These are phyloP conservation scores for Leccinum olivaceopallidum DNA, from an alignment of 768 basidiomycete species.

Conservation along the genomic window DNA sequence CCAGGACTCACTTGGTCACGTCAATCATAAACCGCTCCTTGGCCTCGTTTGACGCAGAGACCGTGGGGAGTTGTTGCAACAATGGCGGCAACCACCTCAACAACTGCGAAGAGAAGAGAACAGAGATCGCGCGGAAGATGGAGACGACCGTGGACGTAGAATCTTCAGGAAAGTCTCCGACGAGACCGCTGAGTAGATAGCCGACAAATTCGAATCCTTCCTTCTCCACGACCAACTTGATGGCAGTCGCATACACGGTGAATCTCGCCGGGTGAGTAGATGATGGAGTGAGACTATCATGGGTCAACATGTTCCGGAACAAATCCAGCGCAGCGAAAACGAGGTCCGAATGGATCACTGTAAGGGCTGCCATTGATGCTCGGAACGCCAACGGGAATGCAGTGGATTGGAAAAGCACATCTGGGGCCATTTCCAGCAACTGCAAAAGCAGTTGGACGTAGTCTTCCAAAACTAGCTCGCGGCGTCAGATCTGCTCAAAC, in stretches of 20 bases:
- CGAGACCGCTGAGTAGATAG: conserved; percentile 73
- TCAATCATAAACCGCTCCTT: conserved; percentile 75
- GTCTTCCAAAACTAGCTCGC: conserved; percentile 81
- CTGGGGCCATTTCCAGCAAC: conserved; percentile 66
- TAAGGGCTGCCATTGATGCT: conserved; percentile 74
- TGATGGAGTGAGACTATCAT: conserved; percentile 62
- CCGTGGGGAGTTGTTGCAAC: conserved; percentile 66
- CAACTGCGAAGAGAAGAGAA: conserved; percentile 68
- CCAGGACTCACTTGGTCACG: conserved; percentile 62
- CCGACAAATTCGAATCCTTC: conserved; percentile 73
- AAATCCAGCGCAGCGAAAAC: conserved; percentile 82
- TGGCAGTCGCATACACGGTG: conserved; percentile 59
- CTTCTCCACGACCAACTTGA: conserved; percentile 60
- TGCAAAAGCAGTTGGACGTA: conserved; percentile 81
- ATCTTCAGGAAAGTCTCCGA: conserved; percentile 89
- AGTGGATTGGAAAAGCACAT: conserved; percentile 76
- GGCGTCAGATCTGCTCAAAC: conserved; percentile 5
- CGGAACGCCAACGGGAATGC: conserved; percentile 78
- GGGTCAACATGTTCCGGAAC: conserved; percentile 71
- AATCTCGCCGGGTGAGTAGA: conserved; percentile 58
- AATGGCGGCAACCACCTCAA: conserved; percentile 71
- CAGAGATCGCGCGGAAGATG: conserved; percentile 70
- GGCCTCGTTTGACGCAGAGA: conserved; percentile 59
- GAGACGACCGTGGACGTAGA: conserved; percentile 69
- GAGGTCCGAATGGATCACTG: conserved; percentile 80